Evolutionary conservation across 2,329 filamentous ascomycete species (phyloP), one percentile per base, ranked within the genome.

Genomic region (Pseudocercospora musae): DNA sequence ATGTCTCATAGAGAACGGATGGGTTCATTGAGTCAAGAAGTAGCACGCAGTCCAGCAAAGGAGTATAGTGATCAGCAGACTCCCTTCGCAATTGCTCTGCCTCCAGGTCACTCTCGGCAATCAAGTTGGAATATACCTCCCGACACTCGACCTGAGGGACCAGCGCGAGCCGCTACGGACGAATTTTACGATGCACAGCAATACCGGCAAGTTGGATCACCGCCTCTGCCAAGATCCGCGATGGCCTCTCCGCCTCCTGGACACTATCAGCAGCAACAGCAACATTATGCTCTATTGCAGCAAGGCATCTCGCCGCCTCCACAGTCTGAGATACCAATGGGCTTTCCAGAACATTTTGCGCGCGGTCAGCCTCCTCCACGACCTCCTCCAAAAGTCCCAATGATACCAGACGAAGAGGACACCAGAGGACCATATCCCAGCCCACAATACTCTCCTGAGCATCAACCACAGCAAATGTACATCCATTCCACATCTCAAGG

Each of bases 1-100:
- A 23, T 29, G 18, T 23, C 58, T 31, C 44, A 48, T 25, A 18
- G 49, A 50, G 27, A 49, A 1, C 33, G 59, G 11, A 54, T 68
- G n/a, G 62, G 62, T 31, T 69, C 68, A 1, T 64, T 66, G n/a
- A 63, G 63, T 1, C 59, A 68, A 15, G 66, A 68, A 27, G 60
- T 67, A 25, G 67, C 66, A 11, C 66, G 70, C 18, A 68, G 63
- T 49, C 69, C 72, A 2, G 70, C 70, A 0, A 65, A 65, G 27
- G 65, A 69, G 23, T 70, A 72, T 50, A 48, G 59, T 8, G 69
- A 71, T 37, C 72, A 74, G 59, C 71, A 73, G 57, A 70, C 68
- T 1, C 70, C 71, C 5, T 74, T 67, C 67, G 56, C 69, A 9
- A 63, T 72, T 21, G 61, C 59, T 7, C n/a, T 73, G 31, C 69